Base-by-base conservation (phyloP, 805 yeast species). In the Naumovozyma baii region DNA sequence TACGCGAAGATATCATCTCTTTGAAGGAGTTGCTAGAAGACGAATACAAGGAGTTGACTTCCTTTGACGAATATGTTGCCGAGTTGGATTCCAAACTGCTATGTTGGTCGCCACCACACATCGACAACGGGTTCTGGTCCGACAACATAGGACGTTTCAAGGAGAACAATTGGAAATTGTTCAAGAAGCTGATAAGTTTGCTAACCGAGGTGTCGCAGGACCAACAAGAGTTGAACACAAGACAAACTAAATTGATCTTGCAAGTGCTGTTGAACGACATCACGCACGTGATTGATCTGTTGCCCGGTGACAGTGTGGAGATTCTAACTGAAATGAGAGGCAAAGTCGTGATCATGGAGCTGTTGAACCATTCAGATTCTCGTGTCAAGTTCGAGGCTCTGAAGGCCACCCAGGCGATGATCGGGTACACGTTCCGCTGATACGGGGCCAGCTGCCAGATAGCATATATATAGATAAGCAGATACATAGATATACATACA, bases 371-470 rank as follows among this genome's bases (percentile, higher is more conserved):
- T 42, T 74, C 80, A 32, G 88, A 87, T 59, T 73, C 88, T 17
- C 92, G 85, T 57, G 88, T 92, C 49, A 84, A 90, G 59, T 92
- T 82, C 59, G 96, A 90, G 67, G 97, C 97, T 2, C 73, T 92
- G 56, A 85, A 84, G 61, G 87, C 96, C 3, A 85, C 96, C n/a
- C 98, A 92, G 67, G 74, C 80, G 41, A 76, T 92, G 52, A 94
- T 92, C 39, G 86, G 95, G 3, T 86, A 85, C 55, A 72, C 81
- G n/a, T 74, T 81, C 49, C 26, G 26, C 7, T 22, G 10, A n/a
- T n/a, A n/a, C n/a, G n/a, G n/a, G n/a, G n/a, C n/a, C n/a, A n/a
- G n/a, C n/a, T n/a, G n/a, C n/a, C n/a, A n/a, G n/a, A n/a, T n/a
- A n/a, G n/a, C n/a, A n/a, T n/a, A n/a, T n/a, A n/a, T n/a, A n/a